phyloP scores from a whole-genome alignment of 2,329 filamentous ascomycete species.

The Acarospora socialis region DNA sequence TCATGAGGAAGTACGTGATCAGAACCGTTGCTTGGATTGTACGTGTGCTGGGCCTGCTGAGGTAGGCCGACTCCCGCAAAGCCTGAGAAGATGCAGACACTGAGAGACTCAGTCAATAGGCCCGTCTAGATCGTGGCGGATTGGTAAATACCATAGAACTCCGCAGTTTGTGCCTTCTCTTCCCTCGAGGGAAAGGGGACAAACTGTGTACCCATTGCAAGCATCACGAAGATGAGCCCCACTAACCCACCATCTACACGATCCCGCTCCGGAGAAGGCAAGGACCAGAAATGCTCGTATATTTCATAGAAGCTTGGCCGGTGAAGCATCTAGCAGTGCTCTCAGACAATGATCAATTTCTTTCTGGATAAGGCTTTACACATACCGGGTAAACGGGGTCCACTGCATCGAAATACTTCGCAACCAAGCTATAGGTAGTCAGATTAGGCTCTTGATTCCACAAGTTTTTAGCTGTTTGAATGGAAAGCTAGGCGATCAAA shows the following conservation, averaged over 20 bases:
- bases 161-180: constrained; percentile 59
- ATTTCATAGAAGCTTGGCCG: constrained; percentile 61
- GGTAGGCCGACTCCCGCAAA: constrained; percentile 58
- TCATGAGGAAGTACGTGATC: constrained; percentile 73
- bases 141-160: constrained; percentile 50
- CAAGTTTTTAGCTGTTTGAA: background rate
- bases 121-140: background rate
- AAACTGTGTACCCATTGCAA: constrained; percentile 67
- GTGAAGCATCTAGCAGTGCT: no score
- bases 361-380: no score
- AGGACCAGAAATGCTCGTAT: constrained; percentile 64
- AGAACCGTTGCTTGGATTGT: constrained; percentile 70
- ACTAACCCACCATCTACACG: constrained; percentile 53
- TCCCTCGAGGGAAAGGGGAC: constrained; percentile 42
- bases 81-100: constrained; percentile 62
- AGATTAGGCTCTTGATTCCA: no score
- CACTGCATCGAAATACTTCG: constrained; percentile 44
- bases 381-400: constrained; percentile 70
- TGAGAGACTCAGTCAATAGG: background rate
- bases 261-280: constrained; percentile 43
- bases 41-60: constrained; percentile 57
- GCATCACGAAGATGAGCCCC: constrained; percentile 60
- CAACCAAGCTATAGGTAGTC: constrained; percentile 22
- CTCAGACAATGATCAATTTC: no score
- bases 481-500: background rate